phyloP scores from a whole-genome alignment of 768 basidiomycete species.

The Psilocybe cyanescens region DNA sequence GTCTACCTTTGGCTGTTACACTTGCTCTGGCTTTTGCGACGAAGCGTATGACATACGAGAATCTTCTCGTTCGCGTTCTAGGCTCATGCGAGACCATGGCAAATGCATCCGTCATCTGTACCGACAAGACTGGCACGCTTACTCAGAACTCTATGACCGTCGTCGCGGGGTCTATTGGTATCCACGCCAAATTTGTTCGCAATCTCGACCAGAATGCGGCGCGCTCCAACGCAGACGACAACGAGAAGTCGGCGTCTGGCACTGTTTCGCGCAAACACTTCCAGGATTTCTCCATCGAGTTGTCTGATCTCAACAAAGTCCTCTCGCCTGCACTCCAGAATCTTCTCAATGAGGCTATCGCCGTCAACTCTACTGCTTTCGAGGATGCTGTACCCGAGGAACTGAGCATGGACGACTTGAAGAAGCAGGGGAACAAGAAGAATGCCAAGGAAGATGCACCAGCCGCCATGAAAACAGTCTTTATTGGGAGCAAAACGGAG shows the following conservation, averaged over 20 bases:
- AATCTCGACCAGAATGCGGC: slow-evolving; percentile 70
- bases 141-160: slow-evolving; percentile 96
- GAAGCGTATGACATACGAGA: slow-evolving; percentile 96
- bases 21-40: slow-evolving; percentile 97
- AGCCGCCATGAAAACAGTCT: slow-evolving; percentile 34
- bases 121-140: slow-evolving; percentile 96
- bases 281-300: slow-evolving; percentile 88
- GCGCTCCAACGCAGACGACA: slow-evolving; percentile 73
- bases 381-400: slow-evolving; percentile 61
- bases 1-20: slow-evolving; percentile 94
- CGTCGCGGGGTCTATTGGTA: slow-evolving; percentile 93
- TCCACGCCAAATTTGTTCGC: slow-evolving; percentile 93
- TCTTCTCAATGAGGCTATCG: slow-evolving; percentile 84
- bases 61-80: slow-evolving; percentile 92
- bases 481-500: slow-evolving; percentile 96
- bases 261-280: slow-evolving; percentile 45
- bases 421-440: slow-evolving; percentile 44
- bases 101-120: slow-evolving; percentile 94
- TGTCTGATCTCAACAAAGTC: slow-evolving; percentile 64
- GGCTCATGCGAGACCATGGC: slow-evolving; percentile 99
- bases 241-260: slow-evolving; percentile 32
- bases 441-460: slow-evolving; percentile 23
- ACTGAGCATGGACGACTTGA: background rate
- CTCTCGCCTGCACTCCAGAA: slow-evolving; percentile 63
- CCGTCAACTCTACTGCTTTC: slow-evolving; percentile 94